Percentiles rank a stretch among this genome's conserved stretches.
phyloP scores from a whole-genome alignment of 2,329 filamentous ascomycete genomes.

The Penicillium sp. region DNA sequence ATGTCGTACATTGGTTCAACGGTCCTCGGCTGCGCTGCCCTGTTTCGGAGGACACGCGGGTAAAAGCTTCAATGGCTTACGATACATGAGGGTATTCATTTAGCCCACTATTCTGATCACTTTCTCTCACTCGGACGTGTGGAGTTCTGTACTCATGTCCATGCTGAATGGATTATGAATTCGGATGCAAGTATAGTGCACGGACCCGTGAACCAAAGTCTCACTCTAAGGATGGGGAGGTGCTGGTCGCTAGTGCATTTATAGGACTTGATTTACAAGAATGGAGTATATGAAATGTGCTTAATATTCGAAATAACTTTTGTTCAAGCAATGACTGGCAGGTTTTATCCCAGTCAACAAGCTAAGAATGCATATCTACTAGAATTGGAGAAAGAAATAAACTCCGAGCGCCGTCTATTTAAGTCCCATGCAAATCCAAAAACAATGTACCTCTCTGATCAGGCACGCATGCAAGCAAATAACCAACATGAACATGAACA shows the following conservation, averaged over 20 bases:
- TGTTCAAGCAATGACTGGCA: slow-evolving; percentile 10
- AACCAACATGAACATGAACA: slow-evolving; percentile 11
- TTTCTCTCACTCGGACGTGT: too few species aligned
- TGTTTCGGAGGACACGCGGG: background rate
- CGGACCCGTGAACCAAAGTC: too few species aligned
- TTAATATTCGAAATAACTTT: slow-evolving; percentile 11
- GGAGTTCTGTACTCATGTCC: too few species aligned
- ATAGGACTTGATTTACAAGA: background rate
- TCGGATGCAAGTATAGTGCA: too few species aligned
- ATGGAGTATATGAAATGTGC: background rate
- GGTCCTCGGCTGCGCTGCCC: background rate
- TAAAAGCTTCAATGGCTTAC: too few species aligned
- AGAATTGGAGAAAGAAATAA: slow-evolving; percentile 1
- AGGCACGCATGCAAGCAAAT: slow-evolving; percentile 22
- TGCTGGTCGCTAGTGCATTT: background rate
- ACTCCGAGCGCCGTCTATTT: slow-evolving; percentile 26
- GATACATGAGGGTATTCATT: too few species aligned
- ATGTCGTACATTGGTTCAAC: background rate
- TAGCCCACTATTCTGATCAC: too few species aligned
- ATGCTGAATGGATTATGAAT: too few species aligned
- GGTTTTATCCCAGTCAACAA: slow-evolving; percentile 2
- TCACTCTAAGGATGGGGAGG: too few species aligned
- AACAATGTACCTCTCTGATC: slow-evolving; percentile 2
- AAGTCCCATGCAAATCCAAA: slow-evolving; percentile 22
- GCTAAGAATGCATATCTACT: slow-evolving; percentile 19